These are phyloP conservation scores for Xylariaceae sp. DNA, from an alignment of 2,329 filamentous ascomycete genomes.

Conservation along the genomic window DNA sequence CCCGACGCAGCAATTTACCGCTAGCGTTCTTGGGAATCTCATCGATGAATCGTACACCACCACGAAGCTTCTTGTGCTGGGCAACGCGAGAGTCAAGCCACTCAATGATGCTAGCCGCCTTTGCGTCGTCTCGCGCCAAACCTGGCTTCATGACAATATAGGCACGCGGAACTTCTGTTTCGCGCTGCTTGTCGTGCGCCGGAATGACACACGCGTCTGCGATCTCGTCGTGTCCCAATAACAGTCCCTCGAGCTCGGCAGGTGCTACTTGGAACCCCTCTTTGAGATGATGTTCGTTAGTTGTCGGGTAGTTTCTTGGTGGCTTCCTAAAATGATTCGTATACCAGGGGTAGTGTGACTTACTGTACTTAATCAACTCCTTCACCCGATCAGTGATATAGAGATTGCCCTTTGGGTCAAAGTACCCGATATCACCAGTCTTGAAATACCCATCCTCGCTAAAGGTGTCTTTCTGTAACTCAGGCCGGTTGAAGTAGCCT, in stretches of 20 bases:
- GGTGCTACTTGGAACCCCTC: constrained; percentile 70
- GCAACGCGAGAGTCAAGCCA: constrained; percentile 40
- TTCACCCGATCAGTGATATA: constrained; percentile 88
- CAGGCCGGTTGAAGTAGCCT: constrained; percentile 73
- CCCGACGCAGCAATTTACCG: constrained; percentile 61
- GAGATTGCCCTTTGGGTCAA: constrained; percentile 75
- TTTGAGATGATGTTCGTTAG: constrained; percentile 34
- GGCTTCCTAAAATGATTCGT: background rate
- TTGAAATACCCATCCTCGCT: constrained; percentile 82
- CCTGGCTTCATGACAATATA: constrained; percentile 54
- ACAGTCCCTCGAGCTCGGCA: constrained; percentile 58
- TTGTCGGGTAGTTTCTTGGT: background rate
- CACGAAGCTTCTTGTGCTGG: constrained; percentile 39
- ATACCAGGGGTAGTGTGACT: constrained; percentile 21
- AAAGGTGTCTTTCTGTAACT: constrained; percentile 68
- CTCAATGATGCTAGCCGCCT: constrained; percentile 38
- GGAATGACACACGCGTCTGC: constrained; percentile 63
- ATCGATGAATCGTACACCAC: constrained; percentile 46
- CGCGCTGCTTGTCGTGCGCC: constrained; percentile 56
- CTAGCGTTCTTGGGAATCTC: constrained; percentile 62
- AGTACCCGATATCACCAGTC: constrained; percentile 82
- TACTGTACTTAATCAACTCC: constrained; percentile 61
- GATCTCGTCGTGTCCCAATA: constrained; percentile 43
- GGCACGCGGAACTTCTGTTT: constrained; percentile 67
- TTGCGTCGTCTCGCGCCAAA: constrained; percentile 34